Base-by-base conservation (phyloP, 768 basidiomycete species). In the Gloeostereum incarnatum region DNA sequence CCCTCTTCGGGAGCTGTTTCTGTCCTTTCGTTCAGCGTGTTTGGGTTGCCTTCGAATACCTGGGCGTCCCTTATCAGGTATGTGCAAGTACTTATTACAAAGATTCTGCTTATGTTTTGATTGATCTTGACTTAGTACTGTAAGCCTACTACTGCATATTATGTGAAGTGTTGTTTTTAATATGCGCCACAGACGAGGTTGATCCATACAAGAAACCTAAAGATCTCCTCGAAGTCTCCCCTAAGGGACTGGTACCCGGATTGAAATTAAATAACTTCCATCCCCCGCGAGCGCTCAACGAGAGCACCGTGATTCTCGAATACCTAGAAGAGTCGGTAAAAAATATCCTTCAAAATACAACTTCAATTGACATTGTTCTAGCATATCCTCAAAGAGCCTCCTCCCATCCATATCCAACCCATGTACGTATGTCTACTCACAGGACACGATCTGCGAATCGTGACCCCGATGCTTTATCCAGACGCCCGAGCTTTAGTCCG, bases 21-120 rank as follows among this genome's bases (percentile, higher is more conserved):
- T 87, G 84, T 52, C 83, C 84, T 0, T 89, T 88, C 51, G 85
- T 88, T 2, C 85, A 89, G 55, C 68, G 87, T 11, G 82, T 74
- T 2, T 91, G 88, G 87, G 68, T 78, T 14, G 69, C 76, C 0
- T 63, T 89, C 21, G 85, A 90, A 54, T 69, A 72, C 44, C 71
- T 86, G 16, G 68, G 64, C 1, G 71, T 88, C 31, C 72, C 76
- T 2, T 89, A 92, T 60, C 73, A 78, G 53, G 82, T 81, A 40
- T 31, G 13, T 27, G 3, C 16, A 13, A 13, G 3, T 6, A 17
- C 13, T 34, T 20, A 17, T 34, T 11, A 20, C 7, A 4, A 11
- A 14, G 33, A 2, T 11, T 18, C 33, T 34, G 33, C 14, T 34
- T 2, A 34, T n/a, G n/a, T n/a, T n/a, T n/a, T n/a, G n/a, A n/a